Conservation (phyloP, 2,329 filamentous ascomycete species). For the Dactylellina sp. region DNA sequence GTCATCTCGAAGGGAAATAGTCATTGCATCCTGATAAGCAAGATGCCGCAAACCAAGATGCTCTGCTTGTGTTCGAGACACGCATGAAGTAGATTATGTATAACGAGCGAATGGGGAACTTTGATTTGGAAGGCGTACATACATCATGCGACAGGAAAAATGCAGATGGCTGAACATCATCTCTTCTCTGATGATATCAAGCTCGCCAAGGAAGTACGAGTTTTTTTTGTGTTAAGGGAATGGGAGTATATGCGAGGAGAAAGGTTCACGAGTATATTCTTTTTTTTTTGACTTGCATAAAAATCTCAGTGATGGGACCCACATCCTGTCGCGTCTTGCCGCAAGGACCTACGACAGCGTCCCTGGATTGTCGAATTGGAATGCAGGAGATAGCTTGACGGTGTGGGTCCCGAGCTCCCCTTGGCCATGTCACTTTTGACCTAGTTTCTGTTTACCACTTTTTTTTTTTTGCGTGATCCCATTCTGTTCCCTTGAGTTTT, state of each 20-base stretch:
- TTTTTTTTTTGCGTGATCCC: not conserved
- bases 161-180: conserved; percentile 46
- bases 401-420: conserved; percentile 55
- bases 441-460: too few relatives aligned
- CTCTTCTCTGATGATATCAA: conserved; percentile 36
- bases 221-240: conserved; percentile 12
- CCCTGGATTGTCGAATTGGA: conserved; percentile 57
- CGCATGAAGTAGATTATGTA: not conserved
- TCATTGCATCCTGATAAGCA: conserved; percentile 5
- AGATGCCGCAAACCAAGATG: not conserved
- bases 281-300: conserved; percentile 40
- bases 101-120: conserved; percentile 17
- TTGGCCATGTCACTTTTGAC: conserved; percentile 26
- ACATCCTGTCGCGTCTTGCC: conserved; percentile 55
- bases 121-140: conserved; percentile 23
- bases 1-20: not conserved
- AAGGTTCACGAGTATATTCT: conserved; percentile 6
- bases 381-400: conserved; percentile 51
- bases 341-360: conserved; percentile 33
- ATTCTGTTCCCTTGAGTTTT: not conserved
- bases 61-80: not conserved
- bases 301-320: conserved; percentile 33
- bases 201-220: not conserved
- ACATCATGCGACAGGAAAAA: conserved; percentile 37
- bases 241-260: conserved; percentile 8